These are phyloP conservation scores for Salvia miltiorrhiza DNA, from an alignment of 257 asterid genomes.

Conservation along the genomic window DNA sequence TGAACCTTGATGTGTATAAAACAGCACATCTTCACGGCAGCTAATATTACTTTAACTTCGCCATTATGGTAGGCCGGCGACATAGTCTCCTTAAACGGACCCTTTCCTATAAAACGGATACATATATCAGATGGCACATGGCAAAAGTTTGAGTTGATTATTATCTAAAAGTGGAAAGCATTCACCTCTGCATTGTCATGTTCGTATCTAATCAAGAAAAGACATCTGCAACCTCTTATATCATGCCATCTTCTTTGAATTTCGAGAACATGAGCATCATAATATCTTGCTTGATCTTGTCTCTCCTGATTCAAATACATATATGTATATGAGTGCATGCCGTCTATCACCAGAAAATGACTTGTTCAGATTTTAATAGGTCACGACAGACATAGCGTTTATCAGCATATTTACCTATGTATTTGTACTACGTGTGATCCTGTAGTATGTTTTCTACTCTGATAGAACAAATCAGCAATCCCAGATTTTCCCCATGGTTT, in stretches of 20 bases:
- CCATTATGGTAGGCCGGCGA: slow-evolving; percentile 52
- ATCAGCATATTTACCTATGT: neutral
- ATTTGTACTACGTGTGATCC: neutral
- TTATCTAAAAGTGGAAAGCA: neutral
- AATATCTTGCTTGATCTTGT: slow-evolving; percentile 67
- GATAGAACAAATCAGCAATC: neutral
- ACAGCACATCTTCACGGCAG: neutral
- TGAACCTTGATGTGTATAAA: neutral
- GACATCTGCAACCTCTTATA: slow-evolving; percentile 94
- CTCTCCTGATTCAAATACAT: slow-evolving; percentile 58
- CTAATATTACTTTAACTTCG: slow-evolving; percentile 13
- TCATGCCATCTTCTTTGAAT: slow-evolving; percentile 82
- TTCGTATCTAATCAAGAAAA: slow-evolving; percentile 63
- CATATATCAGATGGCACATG: neutral
- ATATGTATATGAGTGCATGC: slow-evolving; percentile 1
- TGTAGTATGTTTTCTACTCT: neutral
- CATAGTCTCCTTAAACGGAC: slow-evolving; percentile 83
- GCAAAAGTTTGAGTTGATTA: neutral
- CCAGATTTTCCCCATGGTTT: neutral
- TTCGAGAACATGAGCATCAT: slow-evolving; percentile 65
- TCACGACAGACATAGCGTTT: neutral
- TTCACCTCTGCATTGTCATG: slow-evolving; percentile 69
- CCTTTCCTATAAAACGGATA: slow-evolving; percentile 50
- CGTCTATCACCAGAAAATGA: neutral
- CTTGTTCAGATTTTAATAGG: neutral